A percentile compares a stretch with the other conserved stretches of the same genome.
These are phyloP conservation scores for Stevia rebaudiana DNA, from an alignment of 140 eudicot species.

Conservation along the genomic window DNA sequence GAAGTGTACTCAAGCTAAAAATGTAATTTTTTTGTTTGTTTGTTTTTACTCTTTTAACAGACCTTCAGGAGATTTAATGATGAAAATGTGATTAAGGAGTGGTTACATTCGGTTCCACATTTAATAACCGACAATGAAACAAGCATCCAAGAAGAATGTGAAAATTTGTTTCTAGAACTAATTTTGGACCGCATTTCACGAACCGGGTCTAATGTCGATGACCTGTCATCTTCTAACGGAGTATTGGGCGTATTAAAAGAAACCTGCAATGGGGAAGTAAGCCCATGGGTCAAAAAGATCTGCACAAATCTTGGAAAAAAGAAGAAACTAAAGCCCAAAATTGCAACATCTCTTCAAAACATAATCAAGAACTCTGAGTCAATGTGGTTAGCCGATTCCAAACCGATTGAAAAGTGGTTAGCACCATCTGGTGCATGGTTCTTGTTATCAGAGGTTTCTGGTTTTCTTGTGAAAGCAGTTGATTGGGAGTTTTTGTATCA, in stretches of 20 bases:
- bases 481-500: slow-evolving; percentile 90
- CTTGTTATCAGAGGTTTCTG: slow-evolving; percentile 72
- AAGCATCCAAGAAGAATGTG: slow-evolving; percentile 96
- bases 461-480: slow-evolving; percentile 59
- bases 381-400: slow-evolving; percentile 53
- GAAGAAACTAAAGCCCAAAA: slow-evolving; percentile 59
- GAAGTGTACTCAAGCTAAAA: not conserved
- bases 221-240: slow-evolving; percentile 43
- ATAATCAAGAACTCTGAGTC: slow-evolving; percentile 71
- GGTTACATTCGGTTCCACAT: slow-evolving; percentile 86
- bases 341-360: slow-evolving; percentile 66
- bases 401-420: slow-evolving; percentile 79
- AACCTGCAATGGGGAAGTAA: slow-evolving; percentile 64
- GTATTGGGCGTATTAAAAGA: slow-evolving; percentile 54
- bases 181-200: slow-evolving; percentile 64
- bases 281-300: slow-evolving; percentile 91
- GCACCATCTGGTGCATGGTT: slow-evolving; percentile 95
- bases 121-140: slow-evolving; percentile 80
- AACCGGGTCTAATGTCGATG: slow-evolving; percentile 42
- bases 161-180: slow-evolving; percentile 75
- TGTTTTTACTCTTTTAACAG: slow-evolving; percentile 32
- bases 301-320: slow-evolving; percentile 84
- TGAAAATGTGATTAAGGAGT: slow-evolving; percentile 62
- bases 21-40: not conserved
- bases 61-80: slow-evolving; percentile 64